Conservation (phyloP, 345 rosid genomes). For the Acer yangbiense region DNA sequence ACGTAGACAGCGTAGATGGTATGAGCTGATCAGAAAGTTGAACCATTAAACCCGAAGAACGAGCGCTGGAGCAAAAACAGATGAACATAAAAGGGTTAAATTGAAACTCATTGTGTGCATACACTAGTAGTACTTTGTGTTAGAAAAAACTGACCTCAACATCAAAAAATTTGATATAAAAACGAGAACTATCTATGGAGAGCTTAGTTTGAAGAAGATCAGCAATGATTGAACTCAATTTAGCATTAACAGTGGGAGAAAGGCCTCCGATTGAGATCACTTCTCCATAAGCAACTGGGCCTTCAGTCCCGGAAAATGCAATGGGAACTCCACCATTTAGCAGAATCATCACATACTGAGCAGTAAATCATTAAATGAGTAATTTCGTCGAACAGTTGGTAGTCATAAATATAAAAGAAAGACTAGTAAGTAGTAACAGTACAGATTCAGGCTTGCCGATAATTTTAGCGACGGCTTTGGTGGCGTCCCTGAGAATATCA, state of each 20-base stretch:
- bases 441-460: conserved; percentile 97
- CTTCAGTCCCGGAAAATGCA: conserved; percentile 86
- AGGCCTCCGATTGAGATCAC: conserved; percentile 84
- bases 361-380: neutral
- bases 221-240: conserved; percentile 73
- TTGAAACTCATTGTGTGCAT: no score
- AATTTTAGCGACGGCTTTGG: conserved; percentile 82
- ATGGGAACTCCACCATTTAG: conserved; percentile 84
- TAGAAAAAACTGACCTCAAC: conserved; percentile 43
- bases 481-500: conserved; percentile 91
- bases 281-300: conserved; percentile 91
- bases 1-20: no score
- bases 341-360: conserved; percentile 90
- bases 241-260: conserved; percentile 69
- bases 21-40: conserved; percentile 56
- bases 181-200: conserved; percentile 79
- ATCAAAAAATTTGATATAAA: conserved; percentile 84
- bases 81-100: neutral
- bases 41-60: conserved; percentile 76
- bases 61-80: conserved; percentile 45
- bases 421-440: neutral
- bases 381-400: conserved; percentile 11
- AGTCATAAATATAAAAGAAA: neutral
- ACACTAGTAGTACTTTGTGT: neutral
- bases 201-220: conserved; percentile 87